A percentile compares a stretch with the other conserved stretches of the same genome.
These are phyloP conservation scores for Chytriomyces hyalinus DNA, from an alignment of 192 early-diverging fungal species.

Conservation along the genomic window DNA sequence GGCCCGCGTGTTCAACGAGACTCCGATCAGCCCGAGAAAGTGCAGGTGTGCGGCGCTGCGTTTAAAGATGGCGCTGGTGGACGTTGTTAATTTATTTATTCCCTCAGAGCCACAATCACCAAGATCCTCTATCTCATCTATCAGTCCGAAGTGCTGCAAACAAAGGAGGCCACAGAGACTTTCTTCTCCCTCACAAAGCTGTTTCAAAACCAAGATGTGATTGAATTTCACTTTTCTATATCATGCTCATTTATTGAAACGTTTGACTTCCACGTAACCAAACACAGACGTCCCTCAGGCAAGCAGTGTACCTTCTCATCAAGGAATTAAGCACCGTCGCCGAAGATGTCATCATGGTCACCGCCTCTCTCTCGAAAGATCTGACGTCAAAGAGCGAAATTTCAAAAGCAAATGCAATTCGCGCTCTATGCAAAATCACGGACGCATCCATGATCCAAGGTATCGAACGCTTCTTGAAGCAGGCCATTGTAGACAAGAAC, in stretches of 20 bases:
- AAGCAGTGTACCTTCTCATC: slow-evolving; percentile 97
- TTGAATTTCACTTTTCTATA: slow-evolving; percentile 11
- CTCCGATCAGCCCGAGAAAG: slow-evolving; percentile 93
- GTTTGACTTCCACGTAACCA: background rate
- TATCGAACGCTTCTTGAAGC: slow-evolving; percentile 95
- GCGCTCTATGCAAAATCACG: slow-evolving; percentile 92
- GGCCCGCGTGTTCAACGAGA: slow-evolving; percentile 94
- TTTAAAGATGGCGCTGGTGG: no score
- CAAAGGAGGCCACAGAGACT: slow-evolving; percentile 92
- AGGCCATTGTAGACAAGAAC: slow-evolving; percentile 94
- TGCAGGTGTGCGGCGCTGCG: slow-evolving; percentile 58
- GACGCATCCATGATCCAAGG: slow-evolving; percentile 95
- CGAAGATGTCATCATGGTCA: slow-evolving; percentile 98
- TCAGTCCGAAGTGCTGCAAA: slow-evolving; percentile 83
- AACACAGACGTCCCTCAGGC: slow-evolving; percentile 82
- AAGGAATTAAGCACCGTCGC: slow-evolving; percentile 94
- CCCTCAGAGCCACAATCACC: slow-evolving; percentile 69
- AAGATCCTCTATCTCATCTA: slow-evolving; percentile 94
- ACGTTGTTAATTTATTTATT: no score
- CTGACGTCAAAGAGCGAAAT: slow-evolving; percentile 94
- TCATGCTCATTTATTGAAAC: slow-evolving; percentile 2
- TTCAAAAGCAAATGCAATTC: slow-evolving; percentile 92
- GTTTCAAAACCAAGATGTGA: slow-evolving; percentile 92
- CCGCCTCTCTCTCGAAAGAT: slow-evolving; percentile 92
- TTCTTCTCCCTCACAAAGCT: slow-evolving; percentile 98